phyloP scores from a whole-genome alignment of 345 rosid genomes.

The Geranium brycei region DNA sequence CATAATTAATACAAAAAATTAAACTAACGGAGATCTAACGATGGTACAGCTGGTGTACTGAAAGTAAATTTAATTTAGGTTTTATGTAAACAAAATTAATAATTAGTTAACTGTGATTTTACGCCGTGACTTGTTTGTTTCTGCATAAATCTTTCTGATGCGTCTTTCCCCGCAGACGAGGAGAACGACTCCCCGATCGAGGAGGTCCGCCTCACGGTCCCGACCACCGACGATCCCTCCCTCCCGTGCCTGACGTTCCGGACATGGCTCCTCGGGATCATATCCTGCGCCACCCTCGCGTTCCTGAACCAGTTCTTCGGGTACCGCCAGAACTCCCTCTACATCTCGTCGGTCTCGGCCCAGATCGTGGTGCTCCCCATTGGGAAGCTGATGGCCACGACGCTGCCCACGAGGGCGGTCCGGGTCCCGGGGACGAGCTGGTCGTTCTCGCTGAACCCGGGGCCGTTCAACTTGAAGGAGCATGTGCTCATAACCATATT shows the following conservation, averaged over 20 bases:
- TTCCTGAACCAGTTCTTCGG: constrained; percentile 37
- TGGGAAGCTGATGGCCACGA: constrained; percentile 29
- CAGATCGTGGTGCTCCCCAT: constrained; percentile 30
- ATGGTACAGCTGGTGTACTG: too few species aligned
- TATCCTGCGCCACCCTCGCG: constrained; percentile 21
- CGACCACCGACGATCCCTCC: constrained; percentile 30
- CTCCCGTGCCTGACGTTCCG: constrained; percentile 37
- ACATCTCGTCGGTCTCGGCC: constrained; percentile 27
- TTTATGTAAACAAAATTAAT: too few species aligned
- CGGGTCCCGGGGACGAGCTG: constrained; percentile 24
- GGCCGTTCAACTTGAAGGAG: constrained; percentile 48
- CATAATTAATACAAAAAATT: too few species aligned
- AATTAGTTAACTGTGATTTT: too few species aligned
- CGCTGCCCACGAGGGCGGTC: constrained; percentile 18
- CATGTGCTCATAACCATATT: constrained; percentile 46
- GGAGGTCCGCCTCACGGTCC: constrained; percentile 34
- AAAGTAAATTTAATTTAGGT: too few species aligned
- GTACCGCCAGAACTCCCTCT: constrained; percentile 26
- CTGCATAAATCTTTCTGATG: too few species aligned
- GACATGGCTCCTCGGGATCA: constrained; percentile 32
- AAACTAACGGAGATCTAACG: too few species aligned
- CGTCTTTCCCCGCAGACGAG: constrained; percentile 13
- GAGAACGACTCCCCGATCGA: constrained; percentile 34
- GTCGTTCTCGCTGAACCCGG: constrained; percentile 40
- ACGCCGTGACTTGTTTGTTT: too few species aligned